Percentiles rank a stretch among this genome's conserved stretches.
These are phyloP conservation scores for Hirsutella rhossiliensis DNA, from an alignment of 2,329 filamentous ascomycete genomes.

Conservation along the genomic window DNA sequence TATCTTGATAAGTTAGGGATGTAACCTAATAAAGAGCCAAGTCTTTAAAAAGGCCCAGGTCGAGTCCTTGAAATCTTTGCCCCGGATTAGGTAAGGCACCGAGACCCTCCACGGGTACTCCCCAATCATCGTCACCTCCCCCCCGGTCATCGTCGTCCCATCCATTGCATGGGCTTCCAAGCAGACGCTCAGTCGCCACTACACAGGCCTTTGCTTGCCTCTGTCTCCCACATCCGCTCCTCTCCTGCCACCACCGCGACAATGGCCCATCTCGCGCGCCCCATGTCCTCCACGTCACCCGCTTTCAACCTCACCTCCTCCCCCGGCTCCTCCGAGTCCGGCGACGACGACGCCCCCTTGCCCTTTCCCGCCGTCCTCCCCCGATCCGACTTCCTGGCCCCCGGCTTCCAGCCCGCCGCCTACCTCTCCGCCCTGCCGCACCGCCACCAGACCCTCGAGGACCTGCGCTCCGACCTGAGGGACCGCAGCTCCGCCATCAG, in stretches of 20 bases:
- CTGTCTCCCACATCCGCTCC: too few relatives aligned
- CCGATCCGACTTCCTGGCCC: conserved; percentile 67
- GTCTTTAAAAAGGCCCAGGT: too few relatives aligned
- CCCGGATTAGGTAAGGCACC: too few relatives aligned
- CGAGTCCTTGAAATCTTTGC: too few relatives aligned
- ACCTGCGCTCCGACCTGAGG: conserved; percentile 76
- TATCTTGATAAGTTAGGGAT: too few relatives aligned
- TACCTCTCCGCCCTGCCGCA: conserved; percentile 75
- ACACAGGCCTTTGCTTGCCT: too few relatives aligned
- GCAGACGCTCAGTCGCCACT: too few relatives aligned
- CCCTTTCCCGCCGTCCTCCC: conserved; percentile 82
- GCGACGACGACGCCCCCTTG: conserved; percentile 55
- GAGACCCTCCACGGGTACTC: too few relatives aligned
- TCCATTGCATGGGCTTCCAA: too few relatives aligned
- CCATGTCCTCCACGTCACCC: conserved; percentile 6
- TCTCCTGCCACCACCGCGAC: conserved; percentile 3
- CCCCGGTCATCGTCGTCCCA: too few relatives aligned
- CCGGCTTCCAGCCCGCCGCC: conserved; percentile 63
- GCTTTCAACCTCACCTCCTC: conserved; percentile 4
- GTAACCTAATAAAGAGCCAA: too few relatives aligned
- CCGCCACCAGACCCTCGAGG: conserved; percentile 91
- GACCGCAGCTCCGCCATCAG: conserved; percentile 68
- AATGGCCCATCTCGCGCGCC: conserved; percentile 17
- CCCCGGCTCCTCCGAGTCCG: conserved; percentile 8
- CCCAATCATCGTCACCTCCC: too few relatives aligned